Evolutionary conservation across 768 basidiomycete genomes (phyloP), one percentile per base, ranked within the genome.

Genomic region (Mycena polygramma): DNA sequence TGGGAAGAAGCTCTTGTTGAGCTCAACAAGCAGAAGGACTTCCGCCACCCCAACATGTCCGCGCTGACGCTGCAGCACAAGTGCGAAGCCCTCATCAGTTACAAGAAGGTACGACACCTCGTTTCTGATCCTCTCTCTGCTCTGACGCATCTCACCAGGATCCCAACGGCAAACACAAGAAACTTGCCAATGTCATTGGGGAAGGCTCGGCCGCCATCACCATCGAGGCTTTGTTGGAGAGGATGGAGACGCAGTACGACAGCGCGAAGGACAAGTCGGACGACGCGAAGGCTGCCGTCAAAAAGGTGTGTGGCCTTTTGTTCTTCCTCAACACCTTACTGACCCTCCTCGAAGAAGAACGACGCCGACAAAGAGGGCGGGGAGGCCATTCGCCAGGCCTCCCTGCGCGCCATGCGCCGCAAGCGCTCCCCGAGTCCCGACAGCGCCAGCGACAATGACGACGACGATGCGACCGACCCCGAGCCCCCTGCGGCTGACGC

Each of bases 261-360:
- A 17, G 2, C 0, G 62, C 62, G 17, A 69, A 64, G 62, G 62
- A 55, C 37, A 70, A 70, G 43, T 46, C 63, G 37, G 69, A 70
- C 26, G 69, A 70, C 0, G 63, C 57, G 19, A 70, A 70, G 58
- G 69, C 57, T 8, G 65, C 60, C 41, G n/a, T 70, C 0, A 64
- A 65, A 26, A 49, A 64, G 57, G 69, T 70, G 55, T 15, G 64
- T 57, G 15, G 55, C 24, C 22, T 17, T 17, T 11, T 41, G 41
- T 49, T n/a, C 36, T 61, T 43, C 20, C 22, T 35, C 30, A 2
- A 45, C 17, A 4, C 24, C 5, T 53, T 2, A 19, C 37, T 17
- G 41, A 17, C 41, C 41, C 13, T 43, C 17, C 41, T 43, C 8
- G 36, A 19, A 59, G 65, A 66, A 66, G 49, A 22, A 52, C 36